Evolutionary conservation across 495 filamentous ascomycete genomes (phyloP).

Genomic region (Penicillium riverlandense): DNA sequence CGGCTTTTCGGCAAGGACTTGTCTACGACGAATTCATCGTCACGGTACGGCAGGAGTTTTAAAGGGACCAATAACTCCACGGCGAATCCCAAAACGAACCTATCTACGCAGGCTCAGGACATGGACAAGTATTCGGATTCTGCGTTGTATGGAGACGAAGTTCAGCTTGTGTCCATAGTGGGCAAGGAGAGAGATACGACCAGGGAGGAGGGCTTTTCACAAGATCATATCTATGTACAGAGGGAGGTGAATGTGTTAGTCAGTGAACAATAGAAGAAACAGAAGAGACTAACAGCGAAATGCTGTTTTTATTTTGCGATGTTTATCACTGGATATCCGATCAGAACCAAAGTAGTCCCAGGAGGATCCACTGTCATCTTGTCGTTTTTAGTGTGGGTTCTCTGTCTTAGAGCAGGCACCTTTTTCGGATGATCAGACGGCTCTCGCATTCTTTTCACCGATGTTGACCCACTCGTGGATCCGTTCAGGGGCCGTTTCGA

Average conservation of each 20-base stretch:
- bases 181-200: background rate
- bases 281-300: background rate
- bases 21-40: background rate
- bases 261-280: background rate
- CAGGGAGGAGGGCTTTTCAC: background rate
- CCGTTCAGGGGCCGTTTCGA: too few species aligned
- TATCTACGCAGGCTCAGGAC: background rate
- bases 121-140: background rate
- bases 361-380: too few species aligned
- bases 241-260: background rate
- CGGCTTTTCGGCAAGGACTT: background rate
- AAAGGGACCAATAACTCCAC: background rate
- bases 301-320: too few species aligned
- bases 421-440: too few species aligned
- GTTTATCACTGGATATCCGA: too few species aligned
- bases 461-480: too few species aligned
- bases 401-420: too few species aligned
- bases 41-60: background rate
- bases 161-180: background rate
- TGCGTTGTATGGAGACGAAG: background rate
- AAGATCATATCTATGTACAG: background rate
- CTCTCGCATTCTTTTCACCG: too few species aligned
- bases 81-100: background rate
- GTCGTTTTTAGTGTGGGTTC: too few species aligned
- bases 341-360: too few species aligned